Base-by-base conservation (phyloP, 2,329 filamentous ascomycete genomes). In the Colletotrichum sp. region DNA sequence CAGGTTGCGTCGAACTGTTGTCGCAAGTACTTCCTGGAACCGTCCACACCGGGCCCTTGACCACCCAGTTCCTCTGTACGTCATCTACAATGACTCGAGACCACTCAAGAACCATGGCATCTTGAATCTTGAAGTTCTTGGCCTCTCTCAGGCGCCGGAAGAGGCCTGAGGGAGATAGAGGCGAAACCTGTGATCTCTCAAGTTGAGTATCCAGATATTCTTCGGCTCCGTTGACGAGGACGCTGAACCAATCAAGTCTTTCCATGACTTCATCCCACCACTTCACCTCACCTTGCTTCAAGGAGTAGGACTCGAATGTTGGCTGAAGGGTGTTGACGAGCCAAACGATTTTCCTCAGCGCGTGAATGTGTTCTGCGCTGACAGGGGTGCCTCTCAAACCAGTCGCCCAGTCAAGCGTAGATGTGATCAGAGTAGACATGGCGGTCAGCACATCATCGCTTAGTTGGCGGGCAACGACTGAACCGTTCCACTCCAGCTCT, bases 61-160 rank as follows among this genome's bases (percentile, higher is more conserved):
- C 79, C 9, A 84, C 74, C 89, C 89, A 91, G 57, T 86, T 88
- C 60, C 83, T 84, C 6, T 81, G 81, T 13, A 90, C 85, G 57
- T 91, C 89, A 10, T 84, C 82, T 7, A 85, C 71, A 49, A 91
- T 88, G 65, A 85, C 85, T 18, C 84, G 82, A 8, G 82, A 81
- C 71, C 90, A 90, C 57, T 77, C 83, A 34, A 82, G 79, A 10
- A 87, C 80, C 30, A 87, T 81, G 4, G 83, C 72, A 36, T 84
- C 75, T 36, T 76, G 69, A 71, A 68, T 28, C 77, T 36, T 65
- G 68, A 68, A 15, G 59, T n/a, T 28, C 59, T 28, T 44, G 18
- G 32, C 21, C 32, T 57, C 24, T 36, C 32, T 62, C 24, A 75
- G 15, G 15, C 79, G 81, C 1, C 76, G 77, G 21, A 82, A 79